Evolutionary conservation across 169 alveolate genomes (phyloP), one percentile per base, ranked within the genome.

Genomic region (Eimeria praecox): DNA sequence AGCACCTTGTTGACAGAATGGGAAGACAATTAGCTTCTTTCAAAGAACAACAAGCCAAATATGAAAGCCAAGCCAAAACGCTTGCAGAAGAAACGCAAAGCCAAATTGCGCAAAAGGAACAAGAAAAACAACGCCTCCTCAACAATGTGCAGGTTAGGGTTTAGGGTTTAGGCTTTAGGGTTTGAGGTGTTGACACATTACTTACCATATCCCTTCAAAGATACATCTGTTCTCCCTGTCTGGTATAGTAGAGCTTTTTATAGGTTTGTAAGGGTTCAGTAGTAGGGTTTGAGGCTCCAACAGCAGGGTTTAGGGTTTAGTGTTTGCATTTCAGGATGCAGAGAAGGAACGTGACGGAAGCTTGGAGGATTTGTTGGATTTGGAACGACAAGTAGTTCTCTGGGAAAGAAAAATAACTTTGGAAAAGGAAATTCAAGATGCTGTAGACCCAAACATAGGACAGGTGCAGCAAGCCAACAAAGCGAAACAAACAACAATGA

Each of bases 331-430:
- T 96, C 98, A 90, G 98, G 97, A 83, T 77, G 97, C 80, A 98
- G 97, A 96, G 97, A 97, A 56, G 98, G 94, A 98, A 90, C 95
- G 97, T n/a, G 98, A 97, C 33, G 97, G 96, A 89, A 96, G 97
- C 46, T 98, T 98, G 94, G 97, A 97, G 86, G 98, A 97, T 75
- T 97, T 98, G n/a, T 98, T 98, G 62, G 97, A 96, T 49, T 90
- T 98, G 64, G 98, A 98, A 92, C 98, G 97, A 27, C 97, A 98
- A 97, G 98, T 98, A 64, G 95, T 97, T 77, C 97, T 98, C 33
- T 98, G 99, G 99, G 99, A 98, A 92, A 95, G 99, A 91, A 98
- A 98, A 96, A 98, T 98, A 62, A 97, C 97, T 95, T 97, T 98
- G 27, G 99, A 98, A 97, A 98, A 97, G 94, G 99, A 98, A 97